Percentiles rank a stretch among this genome's conserved stretches.
Conservation (phyloP, 805 yeast genomes). For the Teunomyces barrocoloradensis region DNA sequence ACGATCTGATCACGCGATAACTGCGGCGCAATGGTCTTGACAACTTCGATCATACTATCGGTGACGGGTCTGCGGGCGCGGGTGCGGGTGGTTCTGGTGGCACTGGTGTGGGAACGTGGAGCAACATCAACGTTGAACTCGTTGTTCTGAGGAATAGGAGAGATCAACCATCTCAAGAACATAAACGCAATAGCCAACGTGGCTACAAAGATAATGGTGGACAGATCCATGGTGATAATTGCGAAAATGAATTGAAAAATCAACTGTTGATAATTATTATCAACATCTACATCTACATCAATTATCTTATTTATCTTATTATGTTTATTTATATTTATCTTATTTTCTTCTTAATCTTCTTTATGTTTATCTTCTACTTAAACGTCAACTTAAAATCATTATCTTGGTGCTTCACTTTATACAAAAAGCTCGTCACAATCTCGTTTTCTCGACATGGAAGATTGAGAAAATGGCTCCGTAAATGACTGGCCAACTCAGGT, state of each 20-base stretch:
- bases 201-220: conserved; percentile 50
- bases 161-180: conserved; percentile 63
- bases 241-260: background rate
- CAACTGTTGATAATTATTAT: too few species aligned
- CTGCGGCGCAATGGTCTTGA: conserved; percentile 77
- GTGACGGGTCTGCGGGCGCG: conserved; percentile 47
- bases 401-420: conserved; percentile 73
- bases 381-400: conserved; percentile 42
- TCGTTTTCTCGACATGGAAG: conserved; percentile 74
- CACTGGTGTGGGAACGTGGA: conserved; percentile 5
- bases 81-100: conserved; percentile 8
- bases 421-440: conserved; percentile 81
- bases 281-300: too few species aligned
- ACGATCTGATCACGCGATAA: conserved; percentile 68
- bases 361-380: conserved; percentile 16
- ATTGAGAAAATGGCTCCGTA: conserved; percentile 65
- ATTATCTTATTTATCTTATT: too few species aligned
- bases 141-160: conserved; percentile 50
- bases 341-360: too few species aligned
- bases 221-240: conserved; percentile 46
- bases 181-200: conserved; percentile 53
- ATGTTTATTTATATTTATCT: too few species aligned
- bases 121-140: conserved; percentile 10
- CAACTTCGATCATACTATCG: conserved; percentile 78
- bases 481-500: conserved; percentile 55